Base-by-base conservation (phyloP, 2,329 filamentous ascomycete genomes). In the Cordyceps javanica region DNA sequence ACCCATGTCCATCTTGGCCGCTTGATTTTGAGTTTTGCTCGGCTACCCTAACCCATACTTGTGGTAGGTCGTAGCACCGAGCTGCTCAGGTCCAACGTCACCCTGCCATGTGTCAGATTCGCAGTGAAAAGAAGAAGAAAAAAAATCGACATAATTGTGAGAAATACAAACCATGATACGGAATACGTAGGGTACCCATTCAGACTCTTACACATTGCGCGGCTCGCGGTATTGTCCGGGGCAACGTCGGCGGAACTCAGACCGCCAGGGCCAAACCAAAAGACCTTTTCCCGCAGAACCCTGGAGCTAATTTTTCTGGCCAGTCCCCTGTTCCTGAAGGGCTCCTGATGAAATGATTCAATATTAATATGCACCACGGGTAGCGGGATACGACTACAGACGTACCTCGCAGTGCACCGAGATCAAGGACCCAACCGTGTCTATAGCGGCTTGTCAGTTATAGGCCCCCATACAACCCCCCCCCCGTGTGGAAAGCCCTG, bases 231-330 rank as follows among this genome's bases (percentile, higher is more conserved):
- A 62, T 90, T 90, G 0, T 78, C 77, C 0, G 77, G 71, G 3
- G 82, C 78, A 0, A 90, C 87, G 68, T 90, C 85, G 2, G 86
- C 86, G 59, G 82, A 78, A 26, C 77, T 79, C 74, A 79, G 82
- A 7, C 74, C 78, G 38, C 82, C 81, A 0, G 74, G 63, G 1
- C 73, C 74, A 36, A 75, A 82, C 0, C 72, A 69, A 3, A 62
- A 62, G 34, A 79, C 71, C 48, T 77, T 73, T 39, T 84, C 77
- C 4, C 71, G 72, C 46, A 89, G 77, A 3, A 89, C 67, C 65
- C 80, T 86, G 25, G 75, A 72, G 0, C 81, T 80, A 4, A 90
- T 71, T 0, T 76, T 74, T 67, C 86, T 88, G 2, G 86, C 87
- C 30, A 90, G 70, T 0, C 87, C 87, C 42, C 72, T 76, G 0